Percentiles rank a stretch among this genome's conserved stretches.
These are phyloP conservation scores for Clarireedia homoeocarpa DNA, from an alignment of 2,329 filamentous ascomycete species.

Conservation along the genomic window DNA sequence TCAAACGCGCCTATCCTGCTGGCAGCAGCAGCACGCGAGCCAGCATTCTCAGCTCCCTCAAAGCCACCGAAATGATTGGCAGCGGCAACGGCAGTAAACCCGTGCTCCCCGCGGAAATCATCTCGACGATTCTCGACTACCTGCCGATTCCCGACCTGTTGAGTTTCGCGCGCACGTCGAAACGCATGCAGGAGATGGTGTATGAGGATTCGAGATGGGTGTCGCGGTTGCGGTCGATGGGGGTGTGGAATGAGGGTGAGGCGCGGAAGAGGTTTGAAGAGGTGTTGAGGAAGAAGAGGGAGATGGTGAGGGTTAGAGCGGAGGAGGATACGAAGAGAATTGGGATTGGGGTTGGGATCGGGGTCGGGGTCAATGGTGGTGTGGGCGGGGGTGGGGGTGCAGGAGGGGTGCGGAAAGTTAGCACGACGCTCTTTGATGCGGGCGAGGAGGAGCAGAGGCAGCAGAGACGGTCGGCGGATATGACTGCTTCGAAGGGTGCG, in stretches of 20 bases:
- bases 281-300: slow-evolving; percentile 50
- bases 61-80: slow-evolving; percentile 66
- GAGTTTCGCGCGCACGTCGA: slow-evolving; percentile 75
- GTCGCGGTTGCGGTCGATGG: slow-evolving; percentile 75
- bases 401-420: slow-evolving; percentile 29
- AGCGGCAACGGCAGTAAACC: slow-evolving; percentile 57
- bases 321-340: slow-evolving; percentile 29
- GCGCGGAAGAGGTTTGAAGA: slow-evolving; percentile 77
- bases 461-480: slow-evolving; percentile 33
- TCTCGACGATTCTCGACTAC: slow-evolving; percentile 82
- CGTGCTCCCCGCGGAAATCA: slow-evolving; percentile 79
- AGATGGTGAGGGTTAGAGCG: slow-evolving; percentile 41
- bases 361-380: slow-evolving; percentile 9
- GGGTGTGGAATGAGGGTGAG: slow-evolving; percentile 84
- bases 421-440: slow-evolving; percentile 68
- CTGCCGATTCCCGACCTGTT: slow-evolving; percentile 79
- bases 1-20: slow-evolving; percentile 29
- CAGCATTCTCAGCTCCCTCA: slow-evolving; percentile 67
- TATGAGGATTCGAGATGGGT: slow-evolving; percentile 98
- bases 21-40: slow-evolving; percentile 27
- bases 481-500: slow-evolving; percentile 16
- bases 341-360: slow-evolving; percentile 23
- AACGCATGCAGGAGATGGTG: slow-evolving; percentile 91
- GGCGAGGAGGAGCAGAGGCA: slow-evolving; percentile 56
- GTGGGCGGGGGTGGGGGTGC: slow-evolving; percentile 5